Base-by-base conservation (phyloP, 306 rosid species). In the Dalbergia cochinchinensis region DNA sequence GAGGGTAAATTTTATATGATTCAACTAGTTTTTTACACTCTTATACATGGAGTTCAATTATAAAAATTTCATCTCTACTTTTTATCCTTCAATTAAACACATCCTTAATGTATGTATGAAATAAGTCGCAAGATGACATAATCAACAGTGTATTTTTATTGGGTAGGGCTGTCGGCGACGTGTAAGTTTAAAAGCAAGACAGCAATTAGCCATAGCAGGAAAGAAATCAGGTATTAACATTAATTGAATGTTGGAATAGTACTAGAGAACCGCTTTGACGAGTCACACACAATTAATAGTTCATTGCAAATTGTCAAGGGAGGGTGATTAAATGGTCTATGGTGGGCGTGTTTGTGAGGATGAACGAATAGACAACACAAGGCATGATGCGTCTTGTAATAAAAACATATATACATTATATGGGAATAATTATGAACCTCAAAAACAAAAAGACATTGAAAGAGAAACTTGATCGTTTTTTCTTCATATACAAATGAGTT, bases 141-240 rank as follows among this genome's bases (percentile, higher is more conserved):
- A 62, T 77, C 22, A 44, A 63, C 16, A 63, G 57, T 77, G 26
- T 6, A 42, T 65, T 3, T 76, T n/a, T 15, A 54, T 66, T 41
- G 41, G 48, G 55, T 71, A 44, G 58, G 73, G 53, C 31, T 65
- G 35, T 2, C 33, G 47, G 22, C 13, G 11, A 51, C 63, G 76
- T 69, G 82, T 69, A 62, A 51, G 33, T 20, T 69, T 2, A 41
- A 62, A 69, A 79, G 69, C 70, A 79, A 69, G 37, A 64, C 70
- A 61, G 80, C 66, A 73, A 58, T 78, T 60, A 73, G 80, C 68
- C 22, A 66, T 47, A 67, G 14, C n/a, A 60, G 77, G 64, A 78
- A 79, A 74, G 14, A 61, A 61, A 73, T 78, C 76, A 66, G 60
- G 42, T 64, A 73, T 83, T 78, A 83, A 78, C 80, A 78, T 72